Evolutionary conservation across 495 filamentous ascomycete genomes (phyloP).

Genomic region (Daldinia childiae): DNA sequence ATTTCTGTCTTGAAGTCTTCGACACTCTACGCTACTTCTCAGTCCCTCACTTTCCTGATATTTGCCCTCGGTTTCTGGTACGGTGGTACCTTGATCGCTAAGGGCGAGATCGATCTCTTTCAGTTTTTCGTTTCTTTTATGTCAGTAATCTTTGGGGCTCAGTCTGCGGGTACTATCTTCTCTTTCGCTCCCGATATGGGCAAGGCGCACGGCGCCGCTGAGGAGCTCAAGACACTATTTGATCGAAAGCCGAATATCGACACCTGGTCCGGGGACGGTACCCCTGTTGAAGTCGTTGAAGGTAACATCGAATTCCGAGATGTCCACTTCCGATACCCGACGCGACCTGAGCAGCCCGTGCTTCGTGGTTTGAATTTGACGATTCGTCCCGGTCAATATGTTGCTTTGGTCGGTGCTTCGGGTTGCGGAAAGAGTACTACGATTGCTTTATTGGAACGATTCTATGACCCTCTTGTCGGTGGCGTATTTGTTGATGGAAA

Average conservation of each 20-base stretch:
- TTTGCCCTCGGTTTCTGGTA: slow-evolving; percentile 93
- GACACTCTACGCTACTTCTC: slow-evolving; percentile 78
- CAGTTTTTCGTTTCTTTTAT: slow-evolving; percentile 86
- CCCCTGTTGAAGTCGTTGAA: slow-evolving; percentile 64
- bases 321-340: slow-evolving; percentile 85
- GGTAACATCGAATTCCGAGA: slow-evolving; percentile 80
- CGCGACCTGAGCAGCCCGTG: slow-evolving; percentile 79
- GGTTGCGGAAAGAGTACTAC: slow-evolving; percentile 88
- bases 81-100: slow-evolving; percentile 78
- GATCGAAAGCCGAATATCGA: slow-evolving; percentile 82
- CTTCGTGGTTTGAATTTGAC: slow-evolving; percentile 76
- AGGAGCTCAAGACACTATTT: slow-evolving; percentile 78
- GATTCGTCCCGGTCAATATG: slow-evolving; percentile 79
- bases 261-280: slow-evolving; percentile 80
- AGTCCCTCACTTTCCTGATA: slow-evolving; percentile 80
- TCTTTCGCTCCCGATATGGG: slow-evolving; percentile 89
- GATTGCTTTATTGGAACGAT: slow-evolving; percentile 81
- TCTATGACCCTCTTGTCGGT: slow-evolving; percentile 83
- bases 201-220: slow-evolving; percentile 83
- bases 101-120: slow-evolving; percentile 70
- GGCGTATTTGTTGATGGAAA: slow-evolving; percentile 77
- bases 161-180: slow-evolving; percentile 87
- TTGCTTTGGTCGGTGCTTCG: slow-evolving; percentile 82
- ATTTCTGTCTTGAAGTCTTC: slow-evolving; percentile 74
- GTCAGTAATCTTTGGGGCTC: slow-evolving; percentile 81